Conservation (phyloP, 495 filamentous ascomycete species). For the Lichina pygmaea region DNA sequence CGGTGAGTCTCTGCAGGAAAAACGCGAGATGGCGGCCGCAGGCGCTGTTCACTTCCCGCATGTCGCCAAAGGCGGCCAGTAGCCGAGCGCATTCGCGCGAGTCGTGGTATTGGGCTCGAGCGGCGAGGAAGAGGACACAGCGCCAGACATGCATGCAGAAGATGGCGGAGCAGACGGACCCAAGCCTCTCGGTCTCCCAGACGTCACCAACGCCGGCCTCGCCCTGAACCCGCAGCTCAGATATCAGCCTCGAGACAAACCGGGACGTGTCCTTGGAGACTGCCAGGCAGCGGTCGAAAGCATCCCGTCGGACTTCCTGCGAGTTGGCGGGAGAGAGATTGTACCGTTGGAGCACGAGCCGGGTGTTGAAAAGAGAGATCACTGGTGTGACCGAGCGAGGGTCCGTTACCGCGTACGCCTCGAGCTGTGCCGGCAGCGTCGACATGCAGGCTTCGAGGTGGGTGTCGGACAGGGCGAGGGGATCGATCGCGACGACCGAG, state of each 20-base stretch:
- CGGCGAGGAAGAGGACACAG: conserved; percentile 54
- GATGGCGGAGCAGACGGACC: conserved; percentile 30
- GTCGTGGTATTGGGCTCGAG: conserved; percentile 40
- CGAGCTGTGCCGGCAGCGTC: conserved; percentile 38
- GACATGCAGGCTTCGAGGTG: conserved; percentile 52
- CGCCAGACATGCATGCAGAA: conserved; percentile 78
- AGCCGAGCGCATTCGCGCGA: conserved; percentile 49
- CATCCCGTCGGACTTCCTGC: conserved; percentile 30
- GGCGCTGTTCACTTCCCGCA: conserved; percentile 42
- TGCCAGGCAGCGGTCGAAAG: conserved; percentile 49
- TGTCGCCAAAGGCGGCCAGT: conserved; percentile 35
- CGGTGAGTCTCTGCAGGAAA: conserved; percentile 39
- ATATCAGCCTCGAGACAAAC: conserved; percentile 28
- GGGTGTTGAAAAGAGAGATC: conserved; percentile 54
- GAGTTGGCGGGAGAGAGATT: conserved; percentile 58
- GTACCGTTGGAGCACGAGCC: conserved; percentile 69
- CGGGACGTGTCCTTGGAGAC: conserved; percentile 53
- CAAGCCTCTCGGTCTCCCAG: conserved; percentile 20
- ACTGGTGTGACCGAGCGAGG: conserved; percentile 46
- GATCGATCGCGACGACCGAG: conserved; percentile 34
- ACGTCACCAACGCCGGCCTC: conserved; percentile 7
- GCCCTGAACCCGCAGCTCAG: conserved; percentile 13
- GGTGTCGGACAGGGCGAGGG: conserved; percentile 53
- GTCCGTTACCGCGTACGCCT: conserved; percentile 28
- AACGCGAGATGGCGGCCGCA: conserved; percentile 71